Evolutionary conservation across 441 rosid species (phyloP).

Genomic region (Metrosideros polymorpha): DNA sequence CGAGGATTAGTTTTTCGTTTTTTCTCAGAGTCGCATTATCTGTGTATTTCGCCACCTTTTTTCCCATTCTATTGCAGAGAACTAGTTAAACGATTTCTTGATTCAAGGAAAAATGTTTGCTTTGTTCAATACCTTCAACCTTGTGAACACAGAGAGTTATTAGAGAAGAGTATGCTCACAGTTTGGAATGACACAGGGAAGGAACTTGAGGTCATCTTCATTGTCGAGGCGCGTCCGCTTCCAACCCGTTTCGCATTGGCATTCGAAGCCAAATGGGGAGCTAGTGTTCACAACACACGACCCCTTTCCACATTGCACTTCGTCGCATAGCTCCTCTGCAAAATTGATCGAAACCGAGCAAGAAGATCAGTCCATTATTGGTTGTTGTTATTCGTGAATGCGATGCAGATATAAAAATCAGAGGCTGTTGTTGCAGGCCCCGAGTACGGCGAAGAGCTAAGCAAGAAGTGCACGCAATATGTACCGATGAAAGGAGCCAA

Average conservation of each 20-base stretch:
- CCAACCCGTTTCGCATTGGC: slow-evolving; percentile 51
- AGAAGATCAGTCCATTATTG: neutral
- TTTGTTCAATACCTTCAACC: neutral
- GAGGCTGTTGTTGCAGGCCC: neutral
- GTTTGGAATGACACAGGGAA: slow-evolving; percentile 48
- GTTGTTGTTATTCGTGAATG: neutral
- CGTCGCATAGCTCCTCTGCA: slow-evolving; percentile 29
- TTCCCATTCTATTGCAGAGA: neutral
- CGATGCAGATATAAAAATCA: neutral
- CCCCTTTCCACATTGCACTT: slow-evolving; percentile 54
- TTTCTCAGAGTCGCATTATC: neutral
- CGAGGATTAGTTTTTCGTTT: neutral
- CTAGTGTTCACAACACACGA: slow-evolving; percentile 18
- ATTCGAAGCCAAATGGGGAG: slow-evolving; percentile 18
- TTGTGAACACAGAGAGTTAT: neutral
- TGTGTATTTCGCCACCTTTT: neutral
- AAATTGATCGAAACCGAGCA: neutral
- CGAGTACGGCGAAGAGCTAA: neutral
- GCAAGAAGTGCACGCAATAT: neutral
- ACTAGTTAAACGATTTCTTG: neutral
- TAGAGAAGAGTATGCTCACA: slow-evolving; percentile 21
- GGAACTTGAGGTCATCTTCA: slow-evolving; percentile 20
- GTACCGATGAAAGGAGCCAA: slow-evolving; percentile 16
- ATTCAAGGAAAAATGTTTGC: neutral
- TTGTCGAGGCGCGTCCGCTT: slow-evolving; percentile 15